Evolutionary conservation across 345 rosid species (phyloP).

Genomic region (Ricinus communis): DNA sequence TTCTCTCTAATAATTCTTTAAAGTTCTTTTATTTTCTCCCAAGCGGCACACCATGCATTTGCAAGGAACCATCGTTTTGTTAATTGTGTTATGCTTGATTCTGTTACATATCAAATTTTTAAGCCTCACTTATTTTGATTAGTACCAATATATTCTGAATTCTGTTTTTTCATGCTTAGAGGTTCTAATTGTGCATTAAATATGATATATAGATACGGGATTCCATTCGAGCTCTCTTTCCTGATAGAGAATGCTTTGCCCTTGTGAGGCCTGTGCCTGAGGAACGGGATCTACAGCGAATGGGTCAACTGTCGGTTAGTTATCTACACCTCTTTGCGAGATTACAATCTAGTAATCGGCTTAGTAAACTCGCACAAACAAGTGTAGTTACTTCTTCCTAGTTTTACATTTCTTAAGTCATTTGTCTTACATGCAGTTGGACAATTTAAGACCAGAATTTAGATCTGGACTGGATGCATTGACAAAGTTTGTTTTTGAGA

Average conservation of each 20-base stretch:
- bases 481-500: conserved; percentile 94
- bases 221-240: conserved; percentile 89
- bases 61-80: not conserved
- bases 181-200: conserved; percentile 23
- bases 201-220: conserved; percentile 66
- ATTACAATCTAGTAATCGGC: not conserved
- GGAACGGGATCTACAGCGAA: conserved; percentile 84
- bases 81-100: not conserved
- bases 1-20: not conserved
- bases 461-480: conserved; percentile 86
- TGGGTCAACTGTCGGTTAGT: conserved; percentile 88
- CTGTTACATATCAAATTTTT: conserved; percentile 8
- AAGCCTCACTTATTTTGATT: not conserved
- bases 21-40: not conserved
- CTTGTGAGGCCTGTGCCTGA: conserved; percentile 88
- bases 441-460: conserved; percentile 77
- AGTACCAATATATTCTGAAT: not conserved
- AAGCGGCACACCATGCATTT: not conserved
- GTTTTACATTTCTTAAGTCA: not conserved
- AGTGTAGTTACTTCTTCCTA: not conserved
- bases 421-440: conserved; percentile 50
- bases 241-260: conserved; percentile 91
- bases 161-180: not conserved
- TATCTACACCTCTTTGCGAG: conserved; percentile 1
- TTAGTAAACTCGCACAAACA: not conserved